Percentiles rank a stretch among this genome's conserved stretches.
Conservation (phyloP, 1,284 basidiomycete species). For the Trichosporon ovoides region DNA sequence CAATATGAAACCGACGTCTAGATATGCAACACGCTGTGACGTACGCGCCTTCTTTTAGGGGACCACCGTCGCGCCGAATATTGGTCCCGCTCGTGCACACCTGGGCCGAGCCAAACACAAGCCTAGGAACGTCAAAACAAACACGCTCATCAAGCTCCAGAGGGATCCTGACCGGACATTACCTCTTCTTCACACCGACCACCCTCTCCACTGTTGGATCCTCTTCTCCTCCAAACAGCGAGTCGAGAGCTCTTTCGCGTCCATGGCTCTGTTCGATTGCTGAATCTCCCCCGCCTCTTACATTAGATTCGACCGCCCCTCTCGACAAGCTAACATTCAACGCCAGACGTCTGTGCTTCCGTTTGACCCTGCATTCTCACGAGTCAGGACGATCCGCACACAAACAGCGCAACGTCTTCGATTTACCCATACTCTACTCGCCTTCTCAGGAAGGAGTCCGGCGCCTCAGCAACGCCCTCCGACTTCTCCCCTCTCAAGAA, state of each 20-base stretch:
- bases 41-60: constrained; percentile 7
- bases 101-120: not conserved
- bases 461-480: constrained; percentile 20
- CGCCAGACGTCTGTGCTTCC: constrained; percentile 9
- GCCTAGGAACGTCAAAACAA: constrained; percentile 3
- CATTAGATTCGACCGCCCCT: not conserved
- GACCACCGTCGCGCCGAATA: not conserved
- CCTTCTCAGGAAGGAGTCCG: constrained; percentile 18
- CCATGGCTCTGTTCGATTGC: not conserved
- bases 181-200: not conserved
- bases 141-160: not conserved
- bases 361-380: constrained; percentile 8
- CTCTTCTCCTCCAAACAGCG: not conserved
- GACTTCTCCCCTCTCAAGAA: constrained; percentile 6
- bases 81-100: not conserved
- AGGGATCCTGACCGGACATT: not conserved
- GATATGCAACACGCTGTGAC: not conserved
- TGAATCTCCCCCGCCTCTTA: not conserved
- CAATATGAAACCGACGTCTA: not conserved
- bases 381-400: constrained; percentile 1
- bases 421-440: constrained; percentile 43
- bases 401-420: constrained; percentile 25
- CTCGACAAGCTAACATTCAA: not conserved
- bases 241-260: not conserved
- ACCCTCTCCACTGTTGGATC: not conserved